phyloP scores from a whole-genome alignment of 352 stramenopile genomes.

The Pythium sukuiense region DNA sequence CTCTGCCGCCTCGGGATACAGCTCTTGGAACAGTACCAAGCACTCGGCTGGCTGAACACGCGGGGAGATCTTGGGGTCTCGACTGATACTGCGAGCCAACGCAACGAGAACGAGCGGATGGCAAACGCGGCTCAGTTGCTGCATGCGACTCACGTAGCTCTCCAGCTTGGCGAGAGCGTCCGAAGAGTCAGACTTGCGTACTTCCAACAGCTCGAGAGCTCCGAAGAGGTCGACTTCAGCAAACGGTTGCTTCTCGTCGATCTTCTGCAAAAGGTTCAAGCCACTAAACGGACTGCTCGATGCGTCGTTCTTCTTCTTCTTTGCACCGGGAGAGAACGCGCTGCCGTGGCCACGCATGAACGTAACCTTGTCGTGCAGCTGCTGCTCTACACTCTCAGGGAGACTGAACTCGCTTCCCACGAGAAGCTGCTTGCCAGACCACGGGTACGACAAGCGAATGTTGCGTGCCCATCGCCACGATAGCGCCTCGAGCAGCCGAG shows the following conservation, averaged over 20 bases:
- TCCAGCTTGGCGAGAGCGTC: slow-evolving; percentile 37
- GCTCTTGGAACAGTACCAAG: slow-evolving; percentile 42
- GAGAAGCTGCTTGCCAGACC: slow-evolving; percentile 44
- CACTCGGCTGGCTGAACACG: slow-evolving; percentile 35
- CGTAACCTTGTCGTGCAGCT: slow-evolving; percentile 40
- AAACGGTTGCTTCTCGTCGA: slow-evolving; percentile 34
- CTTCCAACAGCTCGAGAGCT: slow-evolving; percentile 51
- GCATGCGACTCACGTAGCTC: slow-evolving; percentile 36
- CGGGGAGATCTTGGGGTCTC: slow-evolving; percentile 6
- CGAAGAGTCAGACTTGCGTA: slow-evolving; percentile 38
- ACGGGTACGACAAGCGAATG: slow-evolving; percentile 40
- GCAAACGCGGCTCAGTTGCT: slow-evolving; percentile 19
- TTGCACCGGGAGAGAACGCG: not conserved
- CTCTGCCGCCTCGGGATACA: slow-evolving; percentile 52
- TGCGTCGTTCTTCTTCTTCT: slow-evolving; percentile 11
- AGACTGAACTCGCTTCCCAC: slow-evolving; percentile 33
- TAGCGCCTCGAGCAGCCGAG: slow-evolving; percentile 30
- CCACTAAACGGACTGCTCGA: slow-evolving; percentile 43
- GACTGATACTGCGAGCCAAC: slow-evolving; percentile 39
- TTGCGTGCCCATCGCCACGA: slow-evolving; percentile 27
- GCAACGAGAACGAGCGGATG: slow-evolving; percentile 64
- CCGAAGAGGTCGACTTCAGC: slow-evolving; percentile 49
- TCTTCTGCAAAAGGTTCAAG: slow-evolving; percentile 44
- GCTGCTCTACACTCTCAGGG: slow-evolving; percentile 39
- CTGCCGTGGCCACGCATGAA: slow-evolving; percentile 15